Evolutionary conservation across 768 basidiomycete genomes (phyloP).

Genomic region (Leucosporidium yakuticum): DNA sequence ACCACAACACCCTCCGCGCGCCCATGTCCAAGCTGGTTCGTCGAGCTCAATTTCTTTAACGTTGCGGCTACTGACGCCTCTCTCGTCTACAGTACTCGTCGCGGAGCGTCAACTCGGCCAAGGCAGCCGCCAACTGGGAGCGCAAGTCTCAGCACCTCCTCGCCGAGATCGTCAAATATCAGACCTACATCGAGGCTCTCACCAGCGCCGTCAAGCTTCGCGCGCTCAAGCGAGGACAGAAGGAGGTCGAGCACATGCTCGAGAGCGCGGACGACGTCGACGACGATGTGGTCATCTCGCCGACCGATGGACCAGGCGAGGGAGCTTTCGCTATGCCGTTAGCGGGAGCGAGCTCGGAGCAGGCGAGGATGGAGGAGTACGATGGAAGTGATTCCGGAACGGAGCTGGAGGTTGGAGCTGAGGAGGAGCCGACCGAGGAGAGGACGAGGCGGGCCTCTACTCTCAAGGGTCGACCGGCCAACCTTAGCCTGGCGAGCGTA

Average conservation of each 20-base stretch:
- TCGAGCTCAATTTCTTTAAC: slow-evolving; percentile 3
- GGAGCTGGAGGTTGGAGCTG: no score
- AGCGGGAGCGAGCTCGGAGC: no score
- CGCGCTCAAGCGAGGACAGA: slow-evolving; percentile 84
- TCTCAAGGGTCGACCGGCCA: no score
- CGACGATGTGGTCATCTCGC: no score
- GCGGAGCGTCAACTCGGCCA: slow-evolving; percentile 64
- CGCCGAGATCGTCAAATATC: slow-evolving; percentile 90
- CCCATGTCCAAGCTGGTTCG: slow-evolving; percentile 74
- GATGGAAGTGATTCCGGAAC: no score
- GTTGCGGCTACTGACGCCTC: background rate
- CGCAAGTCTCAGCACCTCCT: slow-evolving; percentile 81
- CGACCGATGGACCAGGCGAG: no score
- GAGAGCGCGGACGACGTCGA: slow-evolving; percentile 20
- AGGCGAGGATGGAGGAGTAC: no score
- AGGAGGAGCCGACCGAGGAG: no score
- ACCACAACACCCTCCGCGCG: slow-evolving; percentile 73
- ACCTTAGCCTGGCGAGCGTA: no score
- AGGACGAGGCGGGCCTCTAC: no score
- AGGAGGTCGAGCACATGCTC: slow-evolving; percentile 61
- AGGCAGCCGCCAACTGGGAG: slow-evolving; percentile 81
- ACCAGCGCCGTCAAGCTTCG: slow-evolving; percentile 74
- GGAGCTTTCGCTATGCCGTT: no score
- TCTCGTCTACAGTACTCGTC: slow-evolving; percentile 62
- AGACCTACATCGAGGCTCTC: slow-evolving; percentile 87